Evolutionary conservation across 2,329 filamentous ascomycete species (phyloP).

Genomic region (Meredithiella fracta): DNA sequence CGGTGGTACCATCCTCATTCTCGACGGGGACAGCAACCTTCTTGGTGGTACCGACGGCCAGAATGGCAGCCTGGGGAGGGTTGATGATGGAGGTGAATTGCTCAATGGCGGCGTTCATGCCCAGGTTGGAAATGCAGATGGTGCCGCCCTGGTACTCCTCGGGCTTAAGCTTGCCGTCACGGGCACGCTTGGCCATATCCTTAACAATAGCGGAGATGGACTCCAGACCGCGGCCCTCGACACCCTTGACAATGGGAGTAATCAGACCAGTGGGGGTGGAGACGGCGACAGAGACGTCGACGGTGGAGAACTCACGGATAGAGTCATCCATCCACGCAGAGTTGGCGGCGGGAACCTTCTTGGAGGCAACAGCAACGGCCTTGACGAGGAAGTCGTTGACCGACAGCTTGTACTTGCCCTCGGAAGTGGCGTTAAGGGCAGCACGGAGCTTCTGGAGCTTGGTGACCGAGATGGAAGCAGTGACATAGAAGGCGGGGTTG

Average conservation of each 20-base stretch:
- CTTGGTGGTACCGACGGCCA: constrained; percentile 84
- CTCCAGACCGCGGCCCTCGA: constrained; percentile 72
- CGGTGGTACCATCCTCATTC: constrained; percentile 60
- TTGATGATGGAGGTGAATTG: constrained; percentile 98
- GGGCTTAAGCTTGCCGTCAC: constrained; percentile 96
- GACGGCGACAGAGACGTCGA: constrained; percentile 91
- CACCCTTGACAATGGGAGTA: constrained; percentile 89
- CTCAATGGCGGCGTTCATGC: constrained; percentile 94
- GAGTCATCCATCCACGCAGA: constrained; percentile 81
- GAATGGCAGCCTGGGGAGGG: constrained; percentile 88
- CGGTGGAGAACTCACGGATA: constrained; percentile 84
- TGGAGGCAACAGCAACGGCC: constrained; percentile 72
- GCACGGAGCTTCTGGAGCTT: constrained; percentile 94
- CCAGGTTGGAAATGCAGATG: constrained; percentile 99
- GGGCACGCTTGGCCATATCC: constrained; percentile 88
- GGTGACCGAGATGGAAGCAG: constrained; percentile 72
- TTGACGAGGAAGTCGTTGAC: constrained; percentile 99
- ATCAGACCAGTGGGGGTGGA: constrained; percentile 87
- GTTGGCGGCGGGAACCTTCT: constrained; percentile 92
- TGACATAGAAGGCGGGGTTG: constrained; percentile 98
- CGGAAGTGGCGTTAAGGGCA: constrained; percentile 73
- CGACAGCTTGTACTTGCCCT: constrained; percentile 97
- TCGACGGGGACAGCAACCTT: constrained; percentile 86
- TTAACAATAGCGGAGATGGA: constrained; percentile 81
- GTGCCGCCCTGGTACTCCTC: constrained; percentile 98